Base-by-base conservation (phyloP, 495 filamentous ascomycete species). In the Xylaria cubensis region DNA sequence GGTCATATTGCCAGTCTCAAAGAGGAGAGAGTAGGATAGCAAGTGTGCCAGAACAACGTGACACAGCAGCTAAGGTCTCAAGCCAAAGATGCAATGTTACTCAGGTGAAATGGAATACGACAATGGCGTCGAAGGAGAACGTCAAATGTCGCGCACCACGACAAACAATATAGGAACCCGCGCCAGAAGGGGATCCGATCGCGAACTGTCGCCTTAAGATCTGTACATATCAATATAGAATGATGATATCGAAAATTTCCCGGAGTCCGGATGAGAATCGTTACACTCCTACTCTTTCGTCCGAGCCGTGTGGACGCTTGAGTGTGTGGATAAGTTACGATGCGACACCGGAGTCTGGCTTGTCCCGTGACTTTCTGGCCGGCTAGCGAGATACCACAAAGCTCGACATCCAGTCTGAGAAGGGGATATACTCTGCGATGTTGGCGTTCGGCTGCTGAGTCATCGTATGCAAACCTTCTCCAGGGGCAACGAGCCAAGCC, bases 371-470 rank as follows among this genome's bases (percentile, higher is more conserved):
- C 51, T 12, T 9, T 58, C 36, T 39, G 51, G 5, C 48, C 64
- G 44, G 65, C 29, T 26, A 59, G 53, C 26, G 44, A 65, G 42
- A 65, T 36, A 21, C 19, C 44, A 32, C 41, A 32, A 69, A 29
- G 41, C 50, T 32, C 53, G 21, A 46, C 2, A 26, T 21, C 17
- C 53, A 59, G 24, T 15, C 34, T 5, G 67, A 48, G n/a, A 61
- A 69, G 59, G 51, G 65, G 51, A 36, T 59, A 61, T 48, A 69
- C 39, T 69, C 67, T 59, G 67, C 67, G 67, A 69, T 17, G 29
- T 29, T 68, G 65, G 65, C 65, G 34, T 34, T n/a, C 34, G 24
- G 19, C 44, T 68, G 65, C 51, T 68, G 65, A 68, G 65, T 68
- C 65, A 68, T 51, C 34, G n/a, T 58, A 58, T 56, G 24, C 65